Conservation (phyloP, 352 stramenopile genomes). For the Phytophthora ohioensis region DNA sequence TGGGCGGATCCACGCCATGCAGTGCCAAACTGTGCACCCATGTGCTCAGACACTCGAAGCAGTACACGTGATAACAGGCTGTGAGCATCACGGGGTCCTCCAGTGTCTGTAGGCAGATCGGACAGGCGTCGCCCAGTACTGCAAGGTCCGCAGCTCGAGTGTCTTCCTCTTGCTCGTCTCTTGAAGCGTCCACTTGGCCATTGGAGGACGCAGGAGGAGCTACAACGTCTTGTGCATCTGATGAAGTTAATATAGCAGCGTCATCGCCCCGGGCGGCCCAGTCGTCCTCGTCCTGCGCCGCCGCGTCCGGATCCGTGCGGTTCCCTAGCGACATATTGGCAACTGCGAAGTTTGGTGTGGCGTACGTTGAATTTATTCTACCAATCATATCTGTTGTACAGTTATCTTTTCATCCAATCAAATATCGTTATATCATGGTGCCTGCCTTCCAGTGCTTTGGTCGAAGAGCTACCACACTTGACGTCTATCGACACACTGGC, state of each 20-base stretch:
- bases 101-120: conserved; percentile 74
- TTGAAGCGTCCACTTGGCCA: conserved; percentile 28
- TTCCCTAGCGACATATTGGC: conserved; percentile 52
- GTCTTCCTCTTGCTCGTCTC: conserved; percentile 26
- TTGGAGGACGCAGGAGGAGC: conserved; percentile 35
- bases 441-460: conserved; percentile 42
- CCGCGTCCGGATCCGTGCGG: conserved; percentile 29
- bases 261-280: conserved; percentile 51
- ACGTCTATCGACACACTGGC: conserved; percentile 15
- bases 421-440: not conserved
- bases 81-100: conserved; percentile 68
- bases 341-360: conserved; percentile 13
- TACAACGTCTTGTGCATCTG: conserved; percentile 29
- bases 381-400: not conserved
- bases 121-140: conserved; percentile 70
- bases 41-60: conserved; percentile 67
- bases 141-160: conserved; percentile 49
- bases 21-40: conserved; percentile 70
- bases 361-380: not conserved
- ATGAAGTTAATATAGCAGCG: conserved; percentile 18
- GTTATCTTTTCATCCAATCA: conserved; percentile 52
- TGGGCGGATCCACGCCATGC: conserved; percentile 58
- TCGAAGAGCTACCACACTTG: conserved; percentile 27
- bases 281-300: conserved; percentile 56
- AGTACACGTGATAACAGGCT: conserved; percentile 79